Conservation (phyloP, 768 basidiomycete genomes). For the Tubosaeta sp. region DNA sequence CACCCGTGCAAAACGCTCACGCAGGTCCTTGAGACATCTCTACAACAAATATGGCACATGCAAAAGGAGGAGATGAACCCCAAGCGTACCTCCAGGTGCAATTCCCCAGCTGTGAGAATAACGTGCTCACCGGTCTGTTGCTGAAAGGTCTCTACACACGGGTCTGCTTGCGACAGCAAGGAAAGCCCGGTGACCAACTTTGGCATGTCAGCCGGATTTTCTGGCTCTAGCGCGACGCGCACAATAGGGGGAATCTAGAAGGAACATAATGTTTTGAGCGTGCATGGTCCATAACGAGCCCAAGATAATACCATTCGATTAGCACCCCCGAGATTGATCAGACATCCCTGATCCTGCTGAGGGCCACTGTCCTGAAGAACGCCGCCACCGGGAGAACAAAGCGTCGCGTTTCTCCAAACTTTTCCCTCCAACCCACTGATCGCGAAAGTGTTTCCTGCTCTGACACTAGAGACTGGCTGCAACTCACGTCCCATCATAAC, state of each 20-base stretch:
- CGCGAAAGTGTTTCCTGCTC: conserved; percentile 93
- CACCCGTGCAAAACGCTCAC: conserved; percentile 89
- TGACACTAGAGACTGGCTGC: conserved; percentile 74
- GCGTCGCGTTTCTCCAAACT: conserved; percentile 86
- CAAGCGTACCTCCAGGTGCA: conserved; percentile 81
- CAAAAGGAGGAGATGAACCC: neutral
- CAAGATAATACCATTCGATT: conserved; percentile 48
- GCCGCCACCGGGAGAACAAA: conserved; percentile 65
- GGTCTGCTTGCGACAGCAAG: conserved; percentile 90
- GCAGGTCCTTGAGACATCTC: conserved; percentile 95
- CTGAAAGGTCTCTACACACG: conserved; percentile 95
- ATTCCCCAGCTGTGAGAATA: conserved; percentile 91
- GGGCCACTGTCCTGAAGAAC: conserved; percentile 32
- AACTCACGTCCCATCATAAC: conserved; percentile 98
- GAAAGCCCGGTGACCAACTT: conserved; percentile 85
- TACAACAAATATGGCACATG: conserved; percentile 29
- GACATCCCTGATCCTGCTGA: conserved; percentile 40
- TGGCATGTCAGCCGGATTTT: conserved; percentile 77
- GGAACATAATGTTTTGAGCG: conserved; percentile 3
- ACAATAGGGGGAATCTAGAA: conserved; percentile 83
- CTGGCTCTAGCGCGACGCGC: conserved; percentile 89
- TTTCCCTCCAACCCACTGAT: conserved; percentile 85
- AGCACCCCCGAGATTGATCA: conserved; percentile 81
- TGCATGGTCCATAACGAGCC: neutral
- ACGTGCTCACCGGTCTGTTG: conserved; percentile 98